A percentile compares a stretch with the other conserved stretches of the same genome.
Evolutionary conservation across 495 filamentous ascomycete genomes (phyloP).

Genomic region (Trichoderma reesei): DNA sequence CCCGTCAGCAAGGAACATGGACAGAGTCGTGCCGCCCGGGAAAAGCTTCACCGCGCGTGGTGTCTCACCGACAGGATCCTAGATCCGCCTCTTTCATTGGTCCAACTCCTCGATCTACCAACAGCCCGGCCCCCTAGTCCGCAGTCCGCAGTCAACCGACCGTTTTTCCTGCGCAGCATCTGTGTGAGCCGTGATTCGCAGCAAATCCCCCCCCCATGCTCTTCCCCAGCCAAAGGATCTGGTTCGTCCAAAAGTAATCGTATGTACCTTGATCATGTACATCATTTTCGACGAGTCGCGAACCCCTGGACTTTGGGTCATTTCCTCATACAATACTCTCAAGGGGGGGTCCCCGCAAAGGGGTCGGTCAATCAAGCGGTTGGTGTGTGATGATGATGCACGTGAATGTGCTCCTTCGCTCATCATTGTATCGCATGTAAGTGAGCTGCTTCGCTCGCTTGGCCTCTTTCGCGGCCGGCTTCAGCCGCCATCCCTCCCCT

Average conservation of each 20-base stretch:
- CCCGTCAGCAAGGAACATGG: too few relatives aligned
- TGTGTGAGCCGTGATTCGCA: not conserved
- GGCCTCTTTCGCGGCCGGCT: not conserved
- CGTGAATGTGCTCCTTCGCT: not conserved
- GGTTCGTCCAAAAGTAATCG: not conserved
- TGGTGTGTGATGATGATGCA: not conserved
- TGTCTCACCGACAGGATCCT: not conserved
- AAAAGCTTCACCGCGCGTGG: not conserved
- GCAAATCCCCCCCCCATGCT: not conserved
- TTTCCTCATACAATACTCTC: too few relatives aligned
- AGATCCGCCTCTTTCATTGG: conserved; percentile 2
- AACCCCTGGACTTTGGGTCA: not conserved
- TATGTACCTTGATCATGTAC: not conserved
- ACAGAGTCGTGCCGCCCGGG: not conserved
- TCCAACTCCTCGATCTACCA: not conserved
- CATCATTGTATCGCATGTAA: too few relatives aligned
- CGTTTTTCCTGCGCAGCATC: not conserved
- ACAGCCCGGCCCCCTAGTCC: not conserved
- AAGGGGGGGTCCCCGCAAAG: not conserved
- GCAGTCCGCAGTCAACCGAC: not conserved
- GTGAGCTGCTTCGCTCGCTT: not conserved
- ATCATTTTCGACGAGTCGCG: conserved; percentile 6
- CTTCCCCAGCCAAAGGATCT: not conserved
- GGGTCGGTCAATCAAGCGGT: not conserved
- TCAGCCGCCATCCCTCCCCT: too few relatives aligned